Percentiles rank a stretch among this genome's conserved stretches.
phyloP scores from a whole-genome alignment of 1,139 yeast species.

The Geotrichum restrictum region DNA sequence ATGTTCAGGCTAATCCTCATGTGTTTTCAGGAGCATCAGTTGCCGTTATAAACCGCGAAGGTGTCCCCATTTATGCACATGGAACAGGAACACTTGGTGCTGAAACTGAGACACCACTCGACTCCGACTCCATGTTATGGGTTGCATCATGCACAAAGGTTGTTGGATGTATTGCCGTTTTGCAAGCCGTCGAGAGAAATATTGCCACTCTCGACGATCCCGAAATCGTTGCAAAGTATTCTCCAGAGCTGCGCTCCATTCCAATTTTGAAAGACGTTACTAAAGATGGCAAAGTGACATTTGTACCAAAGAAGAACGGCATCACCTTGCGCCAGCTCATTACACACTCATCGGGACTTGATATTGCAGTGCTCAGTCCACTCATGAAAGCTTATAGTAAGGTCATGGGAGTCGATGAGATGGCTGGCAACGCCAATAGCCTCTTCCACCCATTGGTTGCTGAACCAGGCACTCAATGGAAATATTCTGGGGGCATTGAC shows the following conservation, averaged over 20 bases:
- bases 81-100: conserved; percentile 28
- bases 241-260: conserved; percentile 43
- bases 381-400: conserved; percentile 8
- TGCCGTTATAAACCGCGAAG: not conserved
- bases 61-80: conserved; percentile 1
- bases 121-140: conserved; percentile 39
- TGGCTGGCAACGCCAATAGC: conserved; percentile 24
- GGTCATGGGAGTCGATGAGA: conserved; percentile 15
- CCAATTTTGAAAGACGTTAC: conserved; percentile 34
- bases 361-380: conserved; percentile 35
- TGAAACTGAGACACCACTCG: conserved; percentile 24
- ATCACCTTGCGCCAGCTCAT: conserved; percentile 48
- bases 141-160: conserved; percentile 50
- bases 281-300: conserved; percentile 36
- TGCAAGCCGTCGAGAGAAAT: too few relatives aligned
- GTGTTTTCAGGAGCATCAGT: not conserved
- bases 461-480: conserved; percentile 54
- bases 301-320: conserved; percentile 39
- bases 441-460: conserved; percentile 42
- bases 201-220: conserved; percentile 43
- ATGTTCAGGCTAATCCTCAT: not conserved
- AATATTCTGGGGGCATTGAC: conserved; percentile 51
- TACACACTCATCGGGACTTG: conserved; percentile 43
- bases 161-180: conserved; percentile 48
- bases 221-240: conserved; percentile 31